Base-by-base conservation (phyloP, 768 basidiomycete species). In the Lactarius hengduanensis region DNA sequence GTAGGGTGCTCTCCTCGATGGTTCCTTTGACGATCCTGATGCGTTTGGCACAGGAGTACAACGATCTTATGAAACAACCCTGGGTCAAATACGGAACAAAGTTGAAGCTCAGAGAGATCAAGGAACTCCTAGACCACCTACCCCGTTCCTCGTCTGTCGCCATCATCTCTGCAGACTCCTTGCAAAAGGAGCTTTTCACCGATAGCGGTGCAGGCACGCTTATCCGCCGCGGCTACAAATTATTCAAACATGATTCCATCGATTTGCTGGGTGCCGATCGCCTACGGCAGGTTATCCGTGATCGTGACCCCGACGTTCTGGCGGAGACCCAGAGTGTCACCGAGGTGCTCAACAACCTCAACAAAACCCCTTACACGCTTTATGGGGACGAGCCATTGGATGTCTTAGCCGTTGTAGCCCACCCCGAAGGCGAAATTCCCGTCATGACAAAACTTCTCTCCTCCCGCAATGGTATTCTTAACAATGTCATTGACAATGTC, bases 41-140 rank as follows among this genome's bases (percentile, higher is more conserved):
- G 1, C 10, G 59, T 38, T 67, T 9, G 16, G n/a, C 16, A 54
- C 73, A 94, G 91, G 97, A 99, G 80, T 98, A 96, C 78, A 92
- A 96, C 71, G 84, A 85, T 28, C 88, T 99, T 65, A 92, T 98
- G 95, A 96, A 95, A 74, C 91, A 98, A 78, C 85, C 95, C 7
- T 99, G 97, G 97, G 96, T 99, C 77, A 97, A 97, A 76, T 98
- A 88, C 75, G 97, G 96, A 67, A 98, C 96, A 70, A 99, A 99
- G 78, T 91, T 99, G 77, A 98, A 98, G 80, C 84, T 99, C 64
- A 90, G 97, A 70, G 96, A 98, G 77, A 98, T 99, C 84, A 99
- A 99, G 80, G 97, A 98, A 74, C 88, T 99, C 62, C 86, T 99
- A 54, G 97, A 98, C 75, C 90, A 96, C 79, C 93, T 98, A 69